Base-by-base conservation (phyloP, 768 basidiomycete genomes). In the Mrakia gelida region DNA sequence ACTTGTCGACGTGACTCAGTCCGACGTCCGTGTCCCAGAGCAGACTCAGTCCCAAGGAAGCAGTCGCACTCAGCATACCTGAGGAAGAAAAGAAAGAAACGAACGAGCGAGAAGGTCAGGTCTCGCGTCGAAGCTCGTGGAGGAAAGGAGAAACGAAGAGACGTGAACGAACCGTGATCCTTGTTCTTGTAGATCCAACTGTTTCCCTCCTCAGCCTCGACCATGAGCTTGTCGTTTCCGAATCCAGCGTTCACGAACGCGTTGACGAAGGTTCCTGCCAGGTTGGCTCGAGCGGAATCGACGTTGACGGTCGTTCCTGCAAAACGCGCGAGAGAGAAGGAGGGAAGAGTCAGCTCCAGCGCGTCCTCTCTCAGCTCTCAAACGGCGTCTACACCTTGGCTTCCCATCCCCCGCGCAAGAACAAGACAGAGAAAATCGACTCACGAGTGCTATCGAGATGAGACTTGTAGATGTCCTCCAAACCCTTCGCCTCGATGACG, bases 121-220 rank as follows among this genome's bases (percentile, higher is more conserved):
- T 38, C 18, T 7, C 38, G 13, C 45, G 1, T 38, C 61, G 10
- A 34, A 62, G 23, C 3, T 23, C 11, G 21, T 49, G 38, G 16
- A 8, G 21, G 34, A 59, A 32, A 38, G 30, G 2, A 23, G 54
- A 15, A 54, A 21, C 6, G n/a, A 73, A 54, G 16, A 23, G 11
- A 56, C 16, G 13, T 56, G 72, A 21, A 82, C 87, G 30, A 77
- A 91, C 95, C 97, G 80, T 97, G 94, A 74, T 98, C 96, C 86
- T 98, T 98, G 87, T 98, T 98, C 88, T 98, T 98, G 88, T 98
- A 99, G 77, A 99, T 94, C 95, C 95, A 99, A 81, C 94, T 95
- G 84, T 90, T 93, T 21, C 97, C 96, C 82, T 97, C 95, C 78
- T 94, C 92, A 1, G 95, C 96, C 82, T 91, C 92, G 8, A 95